Percentiles rank a stretch among this genome's conserved stretches.
Conservation (phyloP, 2,329 filamentous ascomycete species). For the Fusarium papillatum region DNA sequence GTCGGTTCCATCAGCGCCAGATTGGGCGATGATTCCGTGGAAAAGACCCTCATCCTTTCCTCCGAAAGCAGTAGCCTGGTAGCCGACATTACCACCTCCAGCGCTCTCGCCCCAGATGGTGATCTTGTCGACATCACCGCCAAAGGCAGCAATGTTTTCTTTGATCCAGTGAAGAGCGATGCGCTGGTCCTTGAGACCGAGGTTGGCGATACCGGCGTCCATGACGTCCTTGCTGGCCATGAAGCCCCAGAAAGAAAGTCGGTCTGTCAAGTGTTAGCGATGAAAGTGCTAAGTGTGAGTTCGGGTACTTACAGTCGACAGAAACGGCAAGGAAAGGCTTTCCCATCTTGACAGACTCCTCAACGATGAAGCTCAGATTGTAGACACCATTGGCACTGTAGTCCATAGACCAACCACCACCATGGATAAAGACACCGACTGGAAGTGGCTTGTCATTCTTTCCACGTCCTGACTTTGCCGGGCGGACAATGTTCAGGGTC, state of each 20-base stretch:
- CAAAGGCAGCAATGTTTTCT: slow-evolving; percentile 58
- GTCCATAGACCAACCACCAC: slow-evolving; percentile 58
- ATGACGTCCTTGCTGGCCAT: slow-evolving; percentile 58
- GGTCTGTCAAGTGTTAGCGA: slow-evolving; percentile 13
- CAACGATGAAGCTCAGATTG: slow-evolving; percentile 72
- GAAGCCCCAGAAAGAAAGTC: slow-evolving; percentile 57
- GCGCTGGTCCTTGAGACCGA: slow-evolving; percentile 64
- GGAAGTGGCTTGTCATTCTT: slow-evolving; percentile 34
- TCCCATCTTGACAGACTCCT: slow-evolving; percentile 47
- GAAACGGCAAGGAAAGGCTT: slow-evolving; percentile 40
- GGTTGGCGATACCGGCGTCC: slow-evolving; percentile 52
- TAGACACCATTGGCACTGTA: slow-evolving; percentile 64
- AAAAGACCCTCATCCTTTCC: slow-evolving; percentile 68
- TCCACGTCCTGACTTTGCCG: slow-evolving; percentile 1
- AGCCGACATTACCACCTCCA: slow-evolving; percentile 62
- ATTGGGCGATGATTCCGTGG: slow-evolving; percentile 64
- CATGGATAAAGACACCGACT: slow-evolving; percentile 44
- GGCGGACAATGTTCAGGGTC: slow-evolving; percentile 37
- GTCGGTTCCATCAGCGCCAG: slow-evolving; percentile 52
- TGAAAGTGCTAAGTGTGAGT: fast-evolving
- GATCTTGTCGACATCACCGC: slow-evolving; percentile 59
- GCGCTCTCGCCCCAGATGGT: slow-evolving; percentile 61
- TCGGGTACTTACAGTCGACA: slow-evolving; percentile 20
- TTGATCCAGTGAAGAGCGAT: slow-evolving; percentile 63
- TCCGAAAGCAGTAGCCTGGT: slow-evolving; percentile 64